These are phyloP conservation scores for Hypseocharis bilobata DNA, from an alignment of 441 rosid genomes.

Conservation along the genomic window DNA sequence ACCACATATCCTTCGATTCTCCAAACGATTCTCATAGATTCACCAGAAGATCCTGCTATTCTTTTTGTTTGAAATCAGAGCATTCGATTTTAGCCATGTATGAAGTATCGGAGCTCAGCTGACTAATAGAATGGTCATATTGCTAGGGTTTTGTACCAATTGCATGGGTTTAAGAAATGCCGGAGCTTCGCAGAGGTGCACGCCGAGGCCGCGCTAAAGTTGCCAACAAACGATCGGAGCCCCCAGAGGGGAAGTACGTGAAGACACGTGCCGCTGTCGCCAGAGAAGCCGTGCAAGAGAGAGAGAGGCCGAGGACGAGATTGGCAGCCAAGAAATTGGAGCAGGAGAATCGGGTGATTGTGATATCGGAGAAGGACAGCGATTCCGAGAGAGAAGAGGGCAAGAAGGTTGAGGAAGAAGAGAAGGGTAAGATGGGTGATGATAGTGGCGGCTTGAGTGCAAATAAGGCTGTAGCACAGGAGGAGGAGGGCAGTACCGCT, in stretches of 20 bases:
- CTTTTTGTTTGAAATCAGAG: neutral
- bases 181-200: slow-evolving; percentile 72
- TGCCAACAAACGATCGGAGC: slow-evolving; percentile 27
- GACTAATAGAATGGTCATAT: slow-evolving; percentile 41
- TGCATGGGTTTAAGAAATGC: slow-evolving; percentile 83
- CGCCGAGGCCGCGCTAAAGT: slow-evolving; percentile 50
- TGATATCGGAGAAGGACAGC: slow-evolving; percentile 18
- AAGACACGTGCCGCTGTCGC: slow-evolving; percentile 41
- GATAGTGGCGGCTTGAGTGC: slow-evolving; percentile 88
- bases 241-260: slow-evolving; percentile 22
- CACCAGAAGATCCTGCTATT: neutral
- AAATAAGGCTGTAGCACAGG: slow-evolving; percentile 47
- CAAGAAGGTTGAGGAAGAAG: slow-evolving; percentile 28
- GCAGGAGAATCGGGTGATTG: slow-evolving; percentile 29
- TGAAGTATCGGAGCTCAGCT: slow-evolving; percentile 10
- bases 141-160: slow-evolving; percentile 31
- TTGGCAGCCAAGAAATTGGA: slow-evolving; percentile 45
- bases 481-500: slow-evolving; percentile 67
- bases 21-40: neutral
- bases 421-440: slow-evolving; percentile 46
- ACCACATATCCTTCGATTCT: neutral
- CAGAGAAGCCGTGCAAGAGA: slow-evolving; percentile 23
- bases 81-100: slow-evolving; percentile 20
- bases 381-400: neutral
- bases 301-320: slow-evolving; percentile 53